These are phyloP conservation scores for Juncus effusus DNA, from an alignment of 176 grass and related monocot species.

Conservation along the genomic window DNA sequence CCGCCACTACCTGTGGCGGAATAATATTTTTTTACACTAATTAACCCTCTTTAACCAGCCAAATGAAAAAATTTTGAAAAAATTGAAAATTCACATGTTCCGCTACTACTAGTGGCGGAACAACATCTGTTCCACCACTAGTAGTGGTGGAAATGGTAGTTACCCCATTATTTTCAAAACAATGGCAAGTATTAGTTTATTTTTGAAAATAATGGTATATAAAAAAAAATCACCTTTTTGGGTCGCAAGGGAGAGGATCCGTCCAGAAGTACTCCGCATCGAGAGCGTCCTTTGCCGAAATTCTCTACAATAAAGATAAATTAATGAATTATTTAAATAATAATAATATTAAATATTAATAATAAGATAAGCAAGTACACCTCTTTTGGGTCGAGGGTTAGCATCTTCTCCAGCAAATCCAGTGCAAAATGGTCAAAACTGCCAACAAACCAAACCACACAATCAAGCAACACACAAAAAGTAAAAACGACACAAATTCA, in stretches of 20 bases:
- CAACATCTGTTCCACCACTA: too few species aligned
- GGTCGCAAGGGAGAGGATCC: constrained; percentile 86
- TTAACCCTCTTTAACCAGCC: too few species aligned
- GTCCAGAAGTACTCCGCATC: constrained; percentile 99
- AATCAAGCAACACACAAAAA: too few species aligned
- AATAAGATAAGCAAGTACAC: constrained; percentile 4
- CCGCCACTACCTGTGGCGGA: too few species aligned
- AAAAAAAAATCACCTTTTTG: constrained; percentile 48
- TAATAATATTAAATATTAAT: not conserved
- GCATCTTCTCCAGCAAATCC: constrained; percentile 79
- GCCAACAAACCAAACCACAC: constrained; percentile 15
- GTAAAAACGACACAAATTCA: constrained; percentile 1
- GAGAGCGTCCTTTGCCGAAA: constrained; percentile 87
- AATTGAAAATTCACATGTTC: too few species aligned
- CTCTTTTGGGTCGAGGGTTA: constrained; percentile 58
- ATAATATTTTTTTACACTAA: too few species aligned
- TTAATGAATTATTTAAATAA: constrained; percentile 23
- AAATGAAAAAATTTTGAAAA: too few species aligned
- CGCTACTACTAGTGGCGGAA: too few species aligned
- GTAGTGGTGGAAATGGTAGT: too few species aligned
- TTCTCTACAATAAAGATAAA: constrained; percentile 52
- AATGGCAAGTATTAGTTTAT: too few species aligned
- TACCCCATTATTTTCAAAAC: too few species aligned
- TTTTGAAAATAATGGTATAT: too few species aligned
- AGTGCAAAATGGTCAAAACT: constrained; percentile 88